Evolutionary conservation across 1,139 yeast genomes (phyloP), one percentile per base, ranked within the genome.

Genomic region (Kluyveromyces sp.): DNA sequence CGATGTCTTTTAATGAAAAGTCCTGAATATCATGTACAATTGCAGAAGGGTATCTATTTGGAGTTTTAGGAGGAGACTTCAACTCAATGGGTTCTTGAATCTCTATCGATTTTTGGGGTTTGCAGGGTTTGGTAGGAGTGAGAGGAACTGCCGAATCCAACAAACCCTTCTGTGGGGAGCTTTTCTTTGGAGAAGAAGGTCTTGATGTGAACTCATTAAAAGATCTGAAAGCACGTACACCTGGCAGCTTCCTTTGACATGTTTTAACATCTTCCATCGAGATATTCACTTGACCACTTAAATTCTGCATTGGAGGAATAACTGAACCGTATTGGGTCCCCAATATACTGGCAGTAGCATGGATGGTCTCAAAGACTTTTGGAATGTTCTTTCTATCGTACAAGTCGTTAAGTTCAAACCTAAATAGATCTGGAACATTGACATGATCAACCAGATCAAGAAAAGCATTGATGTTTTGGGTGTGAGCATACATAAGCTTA

Each of bases 361-460:
- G 97, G 38, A 92, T 70, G 58, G 97, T 89, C 63, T 89, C 90
- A 66, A 94, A 85, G 26, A 94, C 97, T 60, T 88, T 90, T 25
- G 98, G 97, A 26, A 90, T 78, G 59, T 92, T 87, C 58, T 89
- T 90, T 58, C 86, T 85, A 62, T 92, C 97, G 65, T 89, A 94
- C 39, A 92, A 72, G 66, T 92, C 99, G 2, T 96, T 89, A 49
- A 90, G 74, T 62, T 90, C 97, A 61, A 92, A 92, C 41, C 88
- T 74, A 62, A 90, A 92, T 45, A 89, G 72, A 54, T 81, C 94
- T 0, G 98, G 98, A 54, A 92, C 80, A 33, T 79, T 81, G 53
- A 88, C 74, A 52, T 72, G 77, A 47, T 79, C 84, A 36, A 88
- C 70, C 49, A 92, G 77, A 29, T 78, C 74, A 63, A 92, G 83